Percentiles rank a stretch among this genome's conserved stretches.
Conservation (phyloP, 371 early-diverging fungal genomes). For the Mucor circinelloides region DNA sequence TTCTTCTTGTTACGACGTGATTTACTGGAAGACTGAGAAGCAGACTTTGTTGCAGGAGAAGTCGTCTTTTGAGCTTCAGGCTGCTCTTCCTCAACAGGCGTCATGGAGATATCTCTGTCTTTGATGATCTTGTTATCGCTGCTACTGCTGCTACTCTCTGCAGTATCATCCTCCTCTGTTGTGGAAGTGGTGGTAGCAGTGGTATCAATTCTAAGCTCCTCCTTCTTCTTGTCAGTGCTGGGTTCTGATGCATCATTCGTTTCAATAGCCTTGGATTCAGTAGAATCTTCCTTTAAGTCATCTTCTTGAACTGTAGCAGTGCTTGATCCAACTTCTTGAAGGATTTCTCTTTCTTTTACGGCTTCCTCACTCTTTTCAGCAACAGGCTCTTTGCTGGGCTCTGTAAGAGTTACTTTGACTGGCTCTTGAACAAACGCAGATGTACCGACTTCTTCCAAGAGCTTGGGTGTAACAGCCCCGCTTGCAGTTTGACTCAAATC, state of each 20-base stretch:
- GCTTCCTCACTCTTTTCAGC: neutral
- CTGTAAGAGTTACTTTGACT: neutral
- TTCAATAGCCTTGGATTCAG: neutral
- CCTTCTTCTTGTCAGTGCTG: neutral
- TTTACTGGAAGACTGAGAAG: neutral
- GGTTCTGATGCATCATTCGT: neutral
- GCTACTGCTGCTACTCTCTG: neutral
- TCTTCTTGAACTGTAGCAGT: neutral
- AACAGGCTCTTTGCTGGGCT: neutral
- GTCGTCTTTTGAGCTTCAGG: neutral
- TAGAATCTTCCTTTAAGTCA: too few species aligned
- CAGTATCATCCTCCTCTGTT: neutral
- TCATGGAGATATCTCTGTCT: conserved; percentile 3
- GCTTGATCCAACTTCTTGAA: neutral
- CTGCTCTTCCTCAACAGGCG: neutral
- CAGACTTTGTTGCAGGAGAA: neutral
- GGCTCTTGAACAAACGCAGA: neutral
- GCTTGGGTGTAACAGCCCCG: conserved; percentile 6
- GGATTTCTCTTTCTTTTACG: neutral
- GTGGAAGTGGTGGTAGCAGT: neutral
- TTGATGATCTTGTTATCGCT: neutral
- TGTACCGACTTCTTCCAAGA: neutral
- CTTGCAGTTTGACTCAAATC: conserved; percentile 14
- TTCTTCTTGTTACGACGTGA: neutral
- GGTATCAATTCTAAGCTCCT: neutral